Base-by-base conservation (phyloP, 129 eudicot genomes). In the Calendula officinalis region DNA sequence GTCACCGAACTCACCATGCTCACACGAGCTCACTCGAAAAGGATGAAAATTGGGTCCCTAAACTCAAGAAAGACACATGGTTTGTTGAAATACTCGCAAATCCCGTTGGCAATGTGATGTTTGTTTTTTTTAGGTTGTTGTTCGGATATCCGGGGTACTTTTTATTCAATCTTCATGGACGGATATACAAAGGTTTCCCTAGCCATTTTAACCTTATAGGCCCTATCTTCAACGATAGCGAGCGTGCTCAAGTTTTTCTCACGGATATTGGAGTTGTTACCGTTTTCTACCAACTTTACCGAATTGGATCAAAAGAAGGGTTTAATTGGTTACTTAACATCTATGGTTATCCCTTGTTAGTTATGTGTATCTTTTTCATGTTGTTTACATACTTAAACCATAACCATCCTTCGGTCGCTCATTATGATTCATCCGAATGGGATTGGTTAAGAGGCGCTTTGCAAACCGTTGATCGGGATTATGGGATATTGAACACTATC, bases 131-230 rank as follows among this genome's bases (percentile, higher is more conserved):
- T 60, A 60, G 75, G 69, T 51, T 79, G 4, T 35, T 62, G 17
- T 62, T 78, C 8, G 84, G 86, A 3, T 81, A 75, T 70, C 82
- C 82, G 0, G 56, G 75, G 44, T 82, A 82, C 78, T 69, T 82
- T 6, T 42, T 71, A 9, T 78, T 78, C 59, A 78, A 82, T 27
- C 76, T 78, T 56, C 72, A 79, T 6, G 88, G 84, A 1, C 62
- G 73, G 43, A 52, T 56, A 1, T 78, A 72, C 55, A 66, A 78
- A 10, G 67, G 71, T 3, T 58, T 58, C 11, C 51, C 76, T 3
- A 48, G 50, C 33, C 76, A 74, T 37, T 66, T 71, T 27, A 64
- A 77, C 69, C 77, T 78, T 0, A 8, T 56, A 7, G 60, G 82
- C 16, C 78, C 82, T 3, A 77, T 77, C 27, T 77, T 65, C 56